Evolutionary conservation across 768 basidiomycete species (phyloP), one percentile per base, ranked within the genome.

Genomic region (Rhizopogon rudus): DNA sequence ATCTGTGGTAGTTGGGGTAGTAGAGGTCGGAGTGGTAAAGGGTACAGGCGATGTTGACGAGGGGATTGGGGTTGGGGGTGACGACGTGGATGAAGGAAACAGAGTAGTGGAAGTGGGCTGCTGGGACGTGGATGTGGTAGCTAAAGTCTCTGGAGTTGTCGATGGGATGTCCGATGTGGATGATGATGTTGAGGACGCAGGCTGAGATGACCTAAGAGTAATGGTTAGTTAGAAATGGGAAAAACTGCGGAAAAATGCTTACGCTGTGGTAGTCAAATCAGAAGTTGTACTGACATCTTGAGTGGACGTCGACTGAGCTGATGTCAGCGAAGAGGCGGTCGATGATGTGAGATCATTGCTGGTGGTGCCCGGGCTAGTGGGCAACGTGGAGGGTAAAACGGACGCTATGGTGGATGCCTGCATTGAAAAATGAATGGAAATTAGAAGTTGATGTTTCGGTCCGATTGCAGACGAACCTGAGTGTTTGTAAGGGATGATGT

Each of bases 211-310:
- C 13, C 46, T 48, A 35, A 33, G 25, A 25, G 8, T 1, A 8
- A 33, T 33, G 10, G 31, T 10, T 33, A 7, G 10, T 2, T 9
- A 8, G 10, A 33, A 33, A 33, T 10, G 31, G 6, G n/a, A 7
- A 29, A 10, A 2, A n/a, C 1, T 2, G 12, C 7, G 5, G 10
- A 20, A 57, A 50, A 29, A 10, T 28, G 9, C 49, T 29, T 44
- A 62, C 65, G 64, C 68, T 46, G 64, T 57, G 10, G 14, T 12
- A 12, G 25, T 25, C 25, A 4, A 25, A 25, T 25, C 25, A 25
- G 25, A 25, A 25, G 25, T 25, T 2, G 59, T 51, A 16, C 45
- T 49, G 39, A 16, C 25, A 22, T 13, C 28, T 1, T 17, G 7
- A 12, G 60, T 54, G 5, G 44, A 5, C 2, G 33, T 33, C n/a